phyloP scores from a whole-genome alignment of 2,329 filamentous ascomycete genomes.

The Microdochium nivale region DNA sequence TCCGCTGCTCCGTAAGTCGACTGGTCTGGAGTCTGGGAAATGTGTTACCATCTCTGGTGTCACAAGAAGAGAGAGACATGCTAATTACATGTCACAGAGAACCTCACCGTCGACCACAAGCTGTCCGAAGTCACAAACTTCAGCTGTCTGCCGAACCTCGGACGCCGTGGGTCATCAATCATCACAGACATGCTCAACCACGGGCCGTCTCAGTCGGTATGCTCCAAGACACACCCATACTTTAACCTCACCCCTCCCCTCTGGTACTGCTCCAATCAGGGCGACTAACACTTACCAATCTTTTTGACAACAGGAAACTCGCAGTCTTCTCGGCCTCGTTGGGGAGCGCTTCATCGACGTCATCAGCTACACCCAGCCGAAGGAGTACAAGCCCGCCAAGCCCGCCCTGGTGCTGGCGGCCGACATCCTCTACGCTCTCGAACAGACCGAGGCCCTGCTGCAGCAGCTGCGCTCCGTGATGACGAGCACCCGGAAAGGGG shows the following conservation, averaged over 20 bases:
- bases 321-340: constrained; percentile 39
- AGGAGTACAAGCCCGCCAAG: constrained; percentile 39
- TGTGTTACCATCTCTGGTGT: no score
- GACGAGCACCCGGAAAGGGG: background rate
- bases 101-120: background rate
- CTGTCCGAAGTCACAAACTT: constrained; percentile 41
- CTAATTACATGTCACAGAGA: background rate
- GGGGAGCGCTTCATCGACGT: constrained; percentile 44
- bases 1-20: constrained; percentile 38
- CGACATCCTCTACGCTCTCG: constrained; percentile 35
- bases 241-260: no score
- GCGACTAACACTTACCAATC: constrained; percentile 1
- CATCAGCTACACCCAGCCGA: constrained; percentile 36
- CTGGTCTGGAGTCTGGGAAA: no score
- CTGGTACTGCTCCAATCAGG: no score
- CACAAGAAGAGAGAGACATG: background rate
- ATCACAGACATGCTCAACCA: constrained; percentile 37
- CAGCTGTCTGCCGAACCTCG: constrained; percentile 40
- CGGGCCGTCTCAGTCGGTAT: constrained; percentile 42
- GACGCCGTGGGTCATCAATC: constrained; percentile 24
- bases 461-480: constrained; percentile 9
- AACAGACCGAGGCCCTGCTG: constrained; percentile 18
- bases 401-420: constrained; percentile 23
- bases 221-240: no score
- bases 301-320: constrained; percentile 29